Evolutionary conservation across 2,329 filamentous ascomycete species (phyloP).

Genomic region (Diaporthe humulicola): DNA sequence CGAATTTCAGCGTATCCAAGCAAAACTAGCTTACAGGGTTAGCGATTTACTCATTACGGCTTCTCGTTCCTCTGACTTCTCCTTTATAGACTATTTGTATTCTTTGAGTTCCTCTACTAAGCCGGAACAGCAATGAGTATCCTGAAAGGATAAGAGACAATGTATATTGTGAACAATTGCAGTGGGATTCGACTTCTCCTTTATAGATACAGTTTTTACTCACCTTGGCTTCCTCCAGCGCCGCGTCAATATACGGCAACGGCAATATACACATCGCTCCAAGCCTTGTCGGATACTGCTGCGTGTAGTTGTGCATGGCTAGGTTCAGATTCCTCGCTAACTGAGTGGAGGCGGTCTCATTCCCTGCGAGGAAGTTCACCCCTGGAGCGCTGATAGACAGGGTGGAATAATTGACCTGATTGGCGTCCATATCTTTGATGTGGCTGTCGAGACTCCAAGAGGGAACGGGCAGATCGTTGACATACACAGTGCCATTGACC

Average conservation of each 20-base stretch:
- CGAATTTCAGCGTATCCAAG: neutral
- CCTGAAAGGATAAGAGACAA: no score
- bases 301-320: neutral
- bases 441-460: neutral
- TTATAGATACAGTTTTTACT: no score
- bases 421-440: neutral
- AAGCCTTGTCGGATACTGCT: neutral
- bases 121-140: no score
- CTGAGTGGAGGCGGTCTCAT: neutral
- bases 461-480: neutral
- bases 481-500: neutral
- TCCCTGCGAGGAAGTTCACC: neutral
- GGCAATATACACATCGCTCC: constrained; percentile 10
- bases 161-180: no score
- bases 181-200: no score
- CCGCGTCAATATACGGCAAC: neutral
- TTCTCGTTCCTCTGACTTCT: no score
- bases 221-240: neutral
- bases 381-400: neutral
- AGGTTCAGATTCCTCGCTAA: neutral
- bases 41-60: neutral
- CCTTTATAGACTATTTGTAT: no score
- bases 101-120: no score
- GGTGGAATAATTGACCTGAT: constrained; percentile 3
- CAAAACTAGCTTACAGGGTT: neutral